These are phyloP conservation scores for Diutina rugosa DNA, from an alignment of 1,139 yeast genomes.

Conservation along the genomic window DNA sequence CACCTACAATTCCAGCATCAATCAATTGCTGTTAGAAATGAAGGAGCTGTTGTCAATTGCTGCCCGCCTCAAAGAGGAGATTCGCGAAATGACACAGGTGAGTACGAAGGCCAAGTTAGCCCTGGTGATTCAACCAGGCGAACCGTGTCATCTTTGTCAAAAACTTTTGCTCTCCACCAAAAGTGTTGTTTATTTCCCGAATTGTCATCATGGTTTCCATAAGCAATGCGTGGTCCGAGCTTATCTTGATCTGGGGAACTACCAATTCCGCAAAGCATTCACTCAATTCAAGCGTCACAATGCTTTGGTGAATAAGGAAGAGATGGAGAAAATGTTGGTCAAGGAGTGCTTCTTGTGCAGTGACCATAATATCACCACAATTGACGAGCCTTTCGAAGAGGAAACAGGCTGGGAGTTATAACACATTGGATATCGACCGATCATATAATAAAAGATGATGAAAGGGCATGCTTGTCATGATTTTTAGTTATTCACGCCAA, in stretches of 20 bases:
- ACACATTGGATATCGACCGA: neutral
- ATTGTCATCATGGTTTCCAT: constrained; percentile 81
- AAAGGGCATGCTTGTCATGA: too few relatives aligned
- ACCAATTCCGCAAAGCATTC: constrained; percentile 46
- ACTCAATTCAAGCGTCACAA: constrained; percentile 10
- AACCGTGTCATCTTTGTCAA: constrained; percentile 63
- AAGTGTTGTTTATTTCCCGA: constrained; percentile 71
- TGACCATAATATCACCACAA: constrained; percentile 54
- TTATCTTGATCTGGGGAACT: constrained; percentile 47
- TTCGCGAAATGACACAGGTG: constrained; percentile 32
- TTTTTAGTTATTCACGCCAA: too few relatives aligned
- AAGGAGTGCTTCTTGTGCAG: constrained; percentile 74
- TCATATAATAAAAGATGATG: too few relatives aligned
- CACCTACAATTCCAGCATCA: constrained; percentile 53
- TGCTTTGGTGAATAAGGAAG: constrained; percentile 14
- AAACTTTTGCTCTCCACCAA: constrained; percentile 50
- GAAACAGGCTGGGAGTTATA: neutral
- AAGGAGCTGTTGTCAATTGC: constrained; percentile 58
- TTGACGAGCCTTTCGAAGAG: constrained; percentile 37
- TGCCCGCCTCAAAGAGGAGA: constrained; percentile 45
- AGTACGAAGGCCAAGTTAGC: constrained; percentile 24
- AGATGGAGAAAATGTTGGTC: constrained; percentile 48
- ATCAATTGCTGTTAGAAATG: constrained; percentile 60
- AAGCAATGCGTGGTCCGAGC: constrained; percentile 67
- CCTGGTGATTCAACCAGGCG: constrained; percentile 65